A percentile compares a stretch with the other conserved stretches of the same genome.
Evolutionary conservation across 2,329 filamentous ascomycete genomes (phyloP).

Genomic region (Cercospora citrullina): DNA sequence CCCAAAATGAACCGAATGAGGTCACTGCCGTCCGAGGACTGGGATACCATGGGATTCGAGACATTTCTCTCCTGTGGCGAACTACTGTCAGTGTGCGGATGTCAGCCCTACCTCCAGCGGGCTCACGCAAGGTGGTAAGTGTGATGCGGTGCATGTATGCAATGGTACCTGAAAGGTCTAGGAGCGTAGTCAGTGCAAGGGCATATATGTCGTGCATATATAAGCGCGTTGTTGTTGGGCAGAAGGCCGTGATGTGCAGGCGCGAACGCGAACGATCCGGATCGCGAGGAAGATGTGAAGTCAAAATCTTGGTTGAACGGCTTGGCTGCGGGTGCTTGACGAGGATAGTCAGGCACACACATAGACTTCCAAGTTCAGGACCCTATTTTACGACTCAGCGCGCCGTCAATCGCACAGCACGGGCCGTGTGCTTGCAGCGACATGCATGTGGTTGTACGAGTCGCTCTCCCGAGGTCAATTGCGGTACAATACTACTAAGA

Average conservation of each 20-base stretch:
- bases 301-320: background rate
- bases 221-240: background rate
- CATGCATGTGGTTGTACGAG: constrained; percentile 12
- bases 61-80: constrained; percentile 5
- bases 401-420: background rate
- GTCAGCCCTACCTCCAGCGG: background rate
- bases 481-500: background rate
- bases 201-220: background rate
- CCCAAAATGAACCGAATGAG: constrained; percentile 14
- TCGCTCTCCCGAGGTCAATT: constrained; percentile 5
- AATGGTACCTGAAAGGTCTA: background rate
- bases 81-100: background rate
- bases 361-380: background rate
- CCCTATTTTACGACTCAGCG: constrained; percentile 10
- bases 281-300: constrained; percentile 1
- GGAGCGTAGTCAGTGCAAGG: background rate
- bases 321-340: background rate
- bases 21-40: constrained; percentile 9
- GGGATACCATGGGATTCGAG: constrained; percentile 13
- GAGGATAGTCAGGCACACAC: background rate
- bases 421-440: constrained; percentile 11
- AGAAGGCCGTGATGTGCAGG: background rate
- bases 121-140: background rate
- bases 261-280: background rate
- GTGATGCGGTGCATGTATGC: background rate